Evolutionary conservation across 306 rosid species (phyloP).

Genomic region (Cucurbita pepo): DNA sequence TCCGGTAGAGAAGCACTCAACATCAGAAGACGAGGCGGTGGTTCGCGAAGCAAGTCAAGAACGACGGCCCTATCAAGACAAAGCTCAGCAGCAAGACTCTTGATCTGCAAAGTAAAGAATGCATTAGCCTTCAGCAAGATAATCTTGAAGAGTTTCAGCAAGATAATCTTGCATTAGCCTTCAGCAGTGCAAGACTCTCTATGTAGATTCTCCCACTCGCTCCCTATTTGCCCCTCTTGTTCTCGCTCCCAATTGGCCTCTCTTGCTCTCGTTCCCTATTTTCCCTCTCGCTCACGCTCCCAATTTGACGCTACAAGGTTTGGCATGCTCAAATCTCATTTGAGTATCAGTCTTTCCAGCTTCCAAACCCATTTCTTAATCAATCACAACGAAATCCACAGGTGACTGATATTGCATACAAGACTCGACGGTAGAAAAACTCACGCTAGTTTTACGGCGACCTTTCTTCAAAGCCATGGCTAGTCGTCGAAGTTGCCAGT

Average conservation of each 20-base stretch:
- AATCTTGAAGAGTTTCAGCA: too few species aligned
- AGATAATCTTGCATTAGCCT: too few species aligned
- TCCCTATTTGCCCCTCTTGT: not conserved
- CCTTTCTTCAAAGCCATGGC: slow-evolving; percentile 70
- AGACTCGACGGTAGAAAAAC: not conserved
- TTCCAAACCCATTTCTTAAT: not conserved
- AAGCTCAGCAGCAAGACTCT: slow-evolving; percentile 74
- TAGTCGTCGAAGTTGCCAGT: slow-evolving; percentile 69
- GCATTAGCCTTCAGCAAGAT: not conserved
- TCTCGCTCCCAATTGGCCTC: not conserved
- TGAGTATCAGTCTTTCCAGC: not conserved
- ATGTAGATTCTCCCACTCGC: too few species aligned
- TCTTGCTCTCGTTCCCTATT: not conserved
- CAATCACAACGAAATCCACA: not conserved
- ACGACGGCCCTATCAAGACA: slow-evolving; percentile 83
- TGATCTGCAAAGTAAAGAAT: slow-evolving; percentile 37
- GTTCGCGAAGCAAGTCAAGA: slow-evolving; percentile 72
- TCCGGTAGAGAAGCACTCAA: slow-evolving; percentile 63
- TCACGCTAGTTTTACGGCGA: slow-evolving; percentile 70
- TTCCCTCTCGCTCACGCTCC: not conserved
- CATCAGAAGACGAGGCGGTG: slow-evolving; percentile 73
- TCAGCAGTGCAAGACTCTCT: too few species aligned
- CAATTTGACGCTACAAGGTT: not conserved
- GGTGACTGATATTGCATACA: not conserved
- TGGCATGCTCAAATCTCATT: not conserved